Base-by-base conservation (phyloP, 2,329 filamentous ascomycete species). In the Aspergillus tanneri region DNA sequence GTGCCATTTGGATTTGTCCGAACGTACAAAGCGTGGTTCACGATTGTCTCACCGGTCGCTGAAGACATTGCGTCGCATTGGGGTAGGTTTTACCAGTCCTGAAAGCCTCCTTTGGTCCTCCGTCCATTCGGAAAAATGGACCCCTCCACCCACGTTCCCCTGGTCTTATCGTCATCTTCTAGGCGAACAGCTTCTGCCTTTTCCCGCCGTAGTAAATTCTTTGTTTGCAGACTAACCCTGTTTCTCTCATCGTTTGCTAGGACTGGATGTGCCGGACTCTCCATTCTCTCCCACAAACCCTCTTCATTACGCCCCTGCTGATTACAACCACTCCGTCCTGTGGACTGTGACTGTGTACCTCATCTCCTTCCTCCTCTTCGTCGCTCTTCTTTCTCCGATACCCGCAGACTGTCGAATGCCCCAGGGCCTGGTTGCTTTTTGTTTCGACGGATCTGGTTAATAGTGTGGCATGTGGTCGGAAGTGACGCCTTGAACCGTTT, bases 401-500 rank as follows among this genome's bases (percentile, higher is more conserved):
- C 24, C 14, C 28, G 32, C 32, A 19, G 34, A 27, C 22, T 4
- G n/a, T 18, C 14, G 21, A 27, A 39, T 32, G 34, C 19, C 19
- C 18, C 9, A 23, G 25, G 41, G 21, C 30, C 28, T 35, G 34
- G 16, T 30, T 36, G 41, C 25, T 18, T 19, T 28, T 30, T 34
- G 37, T 30, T 24, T 42, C 38, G 42, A 27, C 39, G 32, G 28
- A 18, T 40, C 23, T 23, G 22, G 10, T 39, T 46, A 12, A 34
- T 24, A 37, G 23, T 40, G 43, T 59, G 57, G 55, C 45, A 58
- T 56, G 55, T 49, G 46, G 51, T 43, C 43, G 44, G 56, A 61
- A 64, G 60, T 63, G 53, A 58, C 52, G 43, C 46, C 52, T 39
- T 57, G 55, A 46, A 45, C 52, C 44, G 35, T 55, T 51, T 46